Evolutionary conservation across 2,329 filamentous ascomycete genomes (phyloP), one percentile per base, ranked within the genome.

Genomic region (Ophiobolus disseminans): DNA sequence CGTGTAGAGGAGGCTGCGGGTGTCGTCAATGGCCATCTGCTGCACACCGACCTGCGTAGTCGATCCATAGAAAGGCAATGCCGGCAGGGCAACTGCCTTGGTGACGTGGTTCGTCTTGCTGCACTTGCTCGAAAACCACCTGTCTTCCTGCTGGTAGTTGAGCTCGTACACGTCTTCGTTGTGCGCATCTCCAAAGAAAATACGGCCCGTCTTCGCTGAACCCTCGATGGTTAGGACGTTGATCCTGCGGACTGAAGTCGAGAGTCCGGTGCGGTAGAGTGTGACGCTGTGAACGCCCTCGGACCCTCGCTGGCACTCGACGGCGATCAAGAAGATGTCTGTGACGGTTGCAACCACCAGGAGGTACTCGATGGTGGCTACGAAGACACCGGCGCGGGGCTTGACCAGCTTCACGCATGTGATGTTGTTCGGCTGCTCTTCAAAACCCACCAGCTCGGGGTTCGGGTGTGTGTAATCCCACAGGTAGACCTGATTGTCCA

Each of bases 391-490:
- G 0, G 86, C 79, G 60, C 92, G 90, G 6, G 94, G 94, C 40
- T 86, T 85, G 10, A 95, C 88, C 37, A 99, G 82, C 60, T 90
- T 91, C 34, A 99, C 89, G n/a, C 90, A 86, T 32, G 91, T 91
- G 63, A 99, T 97, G 58, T 86, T 90, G 70, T 95, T 86, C 5
- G 86, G 81, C 72, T 93, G 89, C 61, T 96, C 91, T 70, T 97
- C 93, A 66, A 90, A 97, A 14, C 93, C 93, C 58, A 96, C 88
- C 32, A 97, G 80, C 69, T 96, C 90, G 4, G 93, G 91, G 60
- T 93, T 90, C n/a, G 90, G 86, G 69, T 91, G 84, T 5, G 91
- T 96, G 73, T 97, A 99, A 75, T 99, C 93, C 95, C 95, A 99
- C 13, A 99, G 81, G 70, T 97, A 99, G 35, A 99, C 80, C 54